Conservation (phyloP, 2,329 filamentous ascomycete species). For the Cladosporium colombiae region DNA sequence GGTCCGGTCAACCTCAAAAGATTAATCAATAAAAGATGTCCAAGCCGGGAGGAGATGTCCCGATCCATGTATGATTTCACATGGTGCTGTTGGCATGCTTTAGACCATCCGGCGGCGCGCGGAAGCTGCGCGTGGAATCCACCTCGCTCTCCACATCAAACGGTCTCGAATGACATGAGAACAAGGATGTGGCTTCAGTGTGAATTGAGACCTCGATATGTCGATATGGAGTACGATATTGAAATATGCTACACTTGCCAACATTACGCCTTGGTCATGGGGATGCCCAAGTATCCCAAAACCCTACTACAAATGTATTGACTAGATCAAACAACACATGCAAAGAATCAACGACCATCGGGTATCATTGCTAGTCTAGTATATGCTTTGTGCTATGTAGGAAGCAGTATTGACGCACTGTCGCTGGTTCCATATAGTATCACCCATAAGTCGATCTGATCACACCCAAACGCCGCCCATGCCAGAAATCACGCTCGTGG, state of each 20-base stretch:
- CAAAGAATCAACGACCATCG: not conserved
- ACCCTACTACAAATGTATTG: not conserved
- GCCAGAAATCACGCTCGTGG: constrained; percentile 4
- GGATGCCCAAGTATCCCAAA: not conserved
- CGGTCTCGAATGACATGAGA: not conserved
- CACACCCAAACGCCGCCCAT: constrained; percentile 9
- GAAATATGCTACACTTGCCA: not conserved
- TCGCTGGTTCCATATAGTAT: constrained; percentile 10
- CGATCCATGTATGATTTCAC: not conserved
- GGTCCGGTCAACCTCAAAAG: not conserved
- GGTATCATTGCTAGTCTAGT: constrained; percentile 11
- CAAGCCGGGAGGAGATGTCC: not conserved
- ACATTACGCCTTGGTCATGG: not conserved
- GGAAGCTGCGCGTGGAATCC: constrained; percentile 2
- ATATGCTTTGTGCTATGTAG: not conserved
- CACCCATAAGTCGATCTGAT: not conserved
- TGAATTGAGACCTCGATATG: not conserved
- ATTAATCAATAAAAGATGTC: not conserved
- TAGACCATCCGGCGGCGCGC: constrained; percentile 2
- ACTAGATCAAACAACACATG: not conserved
- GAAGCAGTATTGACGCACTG: constrained; percentile 20
- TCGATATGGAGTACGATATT: not conserved
- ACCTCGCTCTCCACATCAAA: not conserved
- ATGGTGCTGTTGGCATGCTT: constrained; percentile 3
- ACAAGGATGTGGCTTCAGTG: not conserved